Evolutionary conservation across 2,329 filamentous ascomycete genomes (phyloP).

Genomic region (Paracorniculantispora psalliotae): DNA sequence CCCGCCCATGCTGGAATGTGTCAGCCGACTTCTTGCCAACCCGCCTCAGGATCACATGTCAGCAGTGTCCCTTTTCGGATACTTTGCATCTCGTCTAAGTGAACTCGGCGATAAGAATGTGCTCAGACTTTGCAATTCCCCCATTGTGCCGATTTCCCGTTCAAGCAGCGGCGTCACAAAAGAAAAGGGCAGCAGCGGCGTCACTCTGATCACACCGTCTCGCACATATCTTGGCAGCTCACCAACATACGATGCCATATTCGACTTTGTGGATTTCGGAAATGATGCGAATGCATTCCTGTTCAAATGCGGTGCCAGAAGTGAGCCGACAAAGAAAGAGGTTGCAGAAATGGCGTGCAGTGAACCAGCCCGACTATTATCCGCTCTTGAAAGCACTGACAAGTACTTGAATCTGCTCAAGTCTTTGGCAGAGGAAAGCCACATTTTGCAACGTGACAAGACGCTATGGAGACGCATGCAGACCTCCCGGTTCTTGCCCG

Average conservation of each 20-base stretch:
- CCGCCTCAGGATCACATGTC: constrained; percentile 64
- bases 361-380: constrained; percentile 77
- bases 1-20: constrained; percentile 72
- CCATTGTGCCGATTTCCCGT: constrained; percentile 65
- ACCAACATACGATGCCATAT: constrained; percentile 74
- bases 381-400: constrained; percentile 72
- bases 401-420: constrained; percentile 83
- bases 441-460: constrained; percentile 70
- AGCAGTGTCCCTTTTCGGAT: constrained; percentile 71
- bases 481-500: constrained; percentile 70
- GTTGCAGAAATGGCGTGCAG: constrained; percentile 77
- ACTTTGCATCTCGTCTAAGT: constrained; percentile 71
- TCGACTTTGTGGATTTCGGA: constrained; percentile 96
- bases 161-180: constrained; percentile 20
- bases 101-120: constrained; percentile 64
- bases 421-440: constrained; percentile 69
- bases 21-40: constrained; percentile 64
- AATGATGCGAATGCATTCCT: constrained; percentile 82
- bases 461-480: constrained; percentile 73
- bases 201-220: constrained; percentile 54
- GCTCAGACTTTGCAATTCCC: constrained; percentile 55
- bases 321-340: constrained; percentile 81
- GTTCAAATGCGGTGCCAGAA: constrained; percentile 82
- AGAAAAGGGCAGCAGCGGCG: constrained; percentile 35
- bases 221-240: constrained; percentile 75